Evolutionary conservation across 352 stramenopile species (phyloP).

Genomic region (Globisporangium solare): DNA sequence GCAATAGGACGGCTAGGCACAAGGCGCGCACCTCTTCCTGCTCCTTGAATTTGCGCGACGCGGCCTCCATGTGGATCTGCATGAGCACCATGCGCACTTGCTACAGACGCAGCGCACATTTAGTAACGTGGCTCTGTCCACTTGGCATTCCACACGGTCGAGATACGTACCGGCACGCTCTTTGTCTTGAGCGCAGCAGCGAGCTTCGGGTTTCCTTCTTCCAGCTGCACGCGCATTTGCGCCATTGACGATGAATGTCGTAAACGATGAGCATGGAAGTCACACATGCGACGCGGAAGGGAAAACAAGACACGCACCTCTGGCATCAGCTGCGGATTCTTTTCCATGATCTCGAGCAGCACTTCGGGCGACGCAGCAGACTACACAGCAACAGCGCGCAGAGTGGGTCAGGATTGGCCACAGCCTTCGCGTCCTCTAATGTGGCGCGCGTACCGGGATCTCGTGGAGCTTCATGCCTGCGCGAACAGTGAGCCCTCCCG

Average conservation of each 20-base stretch:
- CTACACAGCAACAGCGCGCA: slow-evolving; percentile 16
- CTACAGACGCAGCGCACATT: slow-evolving; percentile 20
- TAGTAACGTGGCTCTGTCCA: background rate
- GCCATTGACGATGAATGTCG: background rate
- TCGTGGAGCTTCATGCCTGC: slow-evolving; percentile 73
- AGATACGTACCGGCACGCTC: slow-evolving; percentile 50
- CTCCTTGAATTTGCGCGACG: slow-evolving; percentile 74
- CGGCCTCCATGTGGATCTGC: slow-evolving; percentile 82
- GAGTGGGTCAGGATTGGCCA: too few species aligned
- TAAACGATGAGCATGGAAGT: background rate
- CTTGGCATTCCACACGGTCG: too few species aligned
- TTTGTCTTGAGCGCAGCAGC: slow-evolving; percentile 60
- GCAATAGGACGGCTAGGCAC: background rate
- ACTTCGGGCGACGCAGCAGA: slow-evolving; percentile 62
- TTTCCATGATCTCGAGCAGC: slow-evolving; percentile 79
- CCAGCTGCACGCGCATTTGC: slow-evolving; percentile 30
- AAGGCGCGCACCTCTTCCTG: slow-evolving; percentile 47
- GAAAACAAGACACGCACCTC: slow-evolving; percentile 29
- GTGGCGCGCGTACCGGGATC: slow-evolving; percentile 46
- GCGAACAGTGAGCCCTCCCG: slow-evolving; percentile 30
- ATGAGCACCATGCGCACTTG: slow-evolving; percentile 79
- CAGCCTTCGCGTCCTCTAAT: too few species aligned
- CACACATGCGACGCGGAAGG: background rate
- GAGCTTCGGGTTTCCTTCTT: slow-evolving; percentile 59
- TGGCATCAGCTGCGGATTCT: slow-evolving; percentile 65